phyloP scores from a whole-genome alignment of 1,139 yeast genomes.

The Geotrichum macrosporum region DNA sequence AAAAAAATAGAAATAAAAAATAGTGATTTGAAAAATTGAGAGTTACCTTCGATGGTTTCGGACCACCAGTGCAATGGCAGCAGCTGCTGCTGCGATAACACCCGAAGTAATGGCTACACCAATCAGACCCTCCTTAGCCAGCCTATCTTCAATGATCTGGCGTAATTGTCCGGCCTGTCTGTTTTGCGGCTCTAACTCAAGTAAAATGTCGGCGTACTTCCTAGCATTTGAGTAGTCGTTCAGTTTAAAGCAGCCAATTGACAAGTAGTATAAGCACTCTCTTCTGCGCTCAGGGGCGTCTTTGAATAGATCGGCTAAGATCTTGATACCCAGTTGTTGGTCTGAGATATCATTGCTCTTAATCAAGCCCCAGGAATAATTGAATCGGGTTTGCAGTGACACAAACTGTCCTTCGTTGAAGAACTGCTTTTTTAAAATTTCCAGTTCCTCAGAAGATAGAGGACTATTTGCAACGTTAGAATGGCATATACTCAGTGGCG shows the following conservation, averaged over 20 bases:
- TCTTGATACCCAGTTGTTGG: constrained; percentile 73
- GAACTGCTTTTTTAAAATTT: constrained; percentile 70
- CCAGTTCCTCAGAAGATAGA: constrained; percentile 68
- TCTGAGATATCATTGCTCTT: constrained; percentile 59
- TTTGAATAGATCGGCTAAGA: constrained; percentile 58
- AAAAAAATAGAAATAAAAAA: constrained; percentile 1
- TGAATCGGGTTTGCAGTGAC: constrained; percentile 79
- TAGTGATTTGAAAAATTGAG: neutral
- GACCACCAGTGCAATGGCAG: constrained; percentile 57
- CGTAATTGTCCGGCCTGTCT: constrained; percentile 69
- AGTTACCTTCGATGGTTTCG: constrained; percentile 32
- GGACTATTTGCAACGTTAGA: constrained; percentile 44
- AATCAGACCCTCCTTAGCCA: constrained; percentile 79
- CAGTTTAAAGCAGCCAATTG: constrained; percentile 82
- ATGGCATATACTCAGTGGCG: neutral
- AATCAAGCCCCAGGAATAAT: constrained; percentile 93
- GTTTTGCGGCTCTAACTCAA: constrained; percentile 78
- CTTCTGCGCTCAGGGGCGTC: constrained; percentile 79
- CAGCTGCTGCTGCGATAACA: constrained; percentile 75
- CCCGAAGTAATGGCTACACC: constrained; percentile 88
- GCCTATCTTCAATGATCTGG: constrained; percentile 73
- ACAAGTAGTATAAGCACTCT: constrained; percentile 82
- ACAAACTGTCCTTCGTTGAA: constrained; percentile 76
- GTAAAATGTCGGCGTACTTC: constrained; percentile 72
- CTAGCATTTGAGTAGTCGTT: constrained; percentile 86